Evolutionary conservation across 768 basidiomycete species (phyloP), one percentile per base, ranked within the genome.

Genomic region (Leccinum barrowsii): DNA sequence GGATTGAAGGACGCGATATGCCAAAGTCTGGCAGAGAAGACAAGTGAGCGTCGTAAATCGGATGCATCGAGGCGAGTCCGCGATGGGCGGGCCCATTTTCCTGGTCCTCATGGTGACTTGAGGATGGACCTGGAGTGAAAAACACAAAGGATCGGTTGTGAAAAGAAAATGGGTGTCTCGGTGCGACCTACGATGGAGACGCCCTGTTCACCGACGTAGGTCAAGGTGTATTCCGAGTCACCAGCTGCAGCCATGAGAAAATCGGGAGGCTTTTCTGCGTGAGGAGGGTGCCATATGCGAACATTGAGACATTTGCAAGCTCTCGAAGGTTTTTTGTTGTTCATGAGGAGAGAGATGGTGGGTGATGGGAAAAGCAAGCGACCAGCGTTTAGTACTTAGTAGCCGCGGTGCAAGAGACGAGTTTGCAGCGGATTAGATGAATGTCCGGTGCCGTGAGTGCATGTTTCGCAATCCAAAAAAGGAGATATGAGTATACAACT

Each of bases 261-360:
- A 59, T 70, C 66, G 58, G 75, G 67, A 12, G 76, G 74, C n/a
- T 74, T 62, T 40, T 52, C 59, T 22, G 57, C 19, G 4, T 52
- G 52, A 4, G 73, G 74, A 26, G 71, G 71, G 8, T 77, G 69
- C 47, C 70, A 74, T 59, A 90, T 80, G 61, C 81, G 82, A 49
- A 91, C 78, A 67, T 91, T 91, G 58, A 91, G 81, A 65, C 89
- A 91, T 68, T 75, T 80, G 72, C 89, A 91, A 55, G 88, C 78
- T 73, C 79, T 83, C 35, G 61, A 61, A 50, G 59, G 59, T 22
- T 19, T 40, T 57, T 63, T 62, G 22, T 59, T 57, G 60, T 55
- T 58, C 50, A 57, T 44, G 61, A 63, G 1, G 59, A 22, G 58
- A 28, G 22, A 65, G 58, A 61, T 63, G 63, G 62, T 35, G 62